Evolutionary conservation across 1,139 yeast species (phyloP), one percentile per base, ranked within the genome.

Genomic region (Kodamaea sp.): DNA sequence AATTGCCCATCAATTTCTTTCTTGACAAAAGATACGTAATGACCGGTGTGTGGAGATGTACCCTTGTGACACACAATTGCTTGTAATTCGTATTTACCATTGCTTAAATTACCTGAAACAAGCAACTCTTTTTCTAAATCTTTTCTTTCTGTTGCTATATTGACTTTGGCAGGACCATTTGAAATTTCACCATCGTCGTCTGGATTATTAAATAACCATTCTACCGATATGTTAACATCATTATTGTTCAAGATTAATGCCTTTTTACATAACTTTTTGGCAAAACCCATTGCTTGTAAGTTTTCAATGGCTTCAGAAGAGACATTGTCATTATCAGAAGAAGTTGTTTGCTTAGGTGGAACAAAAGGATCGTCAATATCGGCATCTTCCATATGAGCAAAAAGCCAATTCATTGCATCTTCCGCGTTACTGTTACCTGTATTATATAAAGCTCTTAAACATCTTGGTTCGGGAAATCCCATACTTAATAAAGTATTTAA

Each of bases 11-110:
- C 70, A 1, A 70, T 61, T 0, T 57, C 40, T 26, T 56, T 50
- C 47, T 77, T 77, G 34, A 89, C 70, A 53, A 85, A 92, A 1
- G 84, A 90, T 30, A 94, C 97, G 58, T 92, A 92, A 60, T 92
- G 99, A 0, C 98, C 98, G 0, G 97, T 88, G 46, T 92, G 97
- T 1, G 92, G 87, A 12, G 96, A 87, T 1, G 84, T 73, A 8
- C 99, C 99, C 59, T 92, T 92, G 60, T 92, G 99, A 56, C 97
- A 90, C 20, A 92, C 75, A 7, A 88, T 86, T 0, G 88, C 86
- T 39, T 78, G 73, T 33, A 92, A 63, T 10, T 55, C 52, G 55
- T 85, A 92, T n/a, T 28, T 53, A 45, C 57, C 55, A 5, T 38
- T 32, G 1, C 34, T 29, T 8, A 37, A 20, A 5, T 38, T 33